A percentile compares a stretch with the other conserved stretches of the same genome.
Conservation (phyloP, 495 filamentous ascomycete genomes). For the Hypoxylon cercidicola region DNA sequence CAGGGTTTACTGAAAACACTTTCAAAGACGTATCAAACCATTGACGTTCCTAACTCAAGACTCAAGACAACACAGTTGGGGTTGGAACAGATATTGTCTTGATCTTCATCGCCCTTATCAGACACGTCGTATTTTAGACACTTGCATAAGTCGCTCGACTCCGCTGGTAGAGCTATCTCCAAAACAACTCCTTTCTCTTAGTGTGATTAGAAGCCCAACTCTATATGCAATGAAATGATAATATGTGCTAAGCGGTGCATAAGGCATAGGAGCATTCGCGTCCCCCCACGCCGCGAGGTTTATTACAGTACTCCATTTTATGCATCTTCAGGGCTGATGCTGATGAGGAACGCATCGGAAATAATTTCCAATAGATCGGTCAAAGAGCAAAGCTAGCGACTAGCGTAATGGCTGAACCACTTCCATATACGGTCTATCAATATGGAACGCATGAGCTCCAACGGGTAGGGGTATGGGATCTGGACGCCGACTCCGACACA, state of each 20-base stretch:
- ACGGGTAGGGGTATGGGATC: slow-evolving; percentile 45
- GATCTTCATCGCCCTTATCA: not conserved
- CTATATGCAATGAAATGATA: slow-evolving; percentile 5
- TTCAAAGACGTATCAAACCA: not conserved
- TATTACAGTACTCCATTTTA: not conserved
- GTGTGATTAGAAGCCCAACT: not conserved
- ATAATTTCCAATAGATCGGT: not conserved
- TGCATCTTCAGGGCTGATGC: not conserved
- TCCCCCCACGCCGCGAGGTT: not conserved
- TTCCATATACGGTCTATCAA: slow-evolving; percentile 37
- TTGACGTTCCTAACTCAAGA: too few relatives aligned
- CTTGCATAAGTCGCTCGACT: slow-evolving; percentile 4
- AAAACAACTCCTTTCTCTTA: not conserved
- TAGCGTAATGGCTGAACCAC: slow-evolving; percentile 39
- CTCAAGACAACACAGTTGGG: not conserved
- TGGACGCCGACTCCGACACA: slow-evolving; percentile 31
- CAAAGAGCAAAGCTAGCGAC: not conserved
- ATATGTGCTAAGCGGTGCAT: slow-evolving; percentile 3
- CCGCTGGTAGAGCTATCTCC: not conserved
- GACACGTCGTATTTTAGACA: not conserved
- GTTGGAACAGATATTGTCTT: not conserved
- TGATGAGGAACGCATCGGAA: not conserved
- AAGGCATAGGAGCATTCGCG: not conserved
- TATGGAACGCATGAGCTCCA: slow-evolving; percentile 45
- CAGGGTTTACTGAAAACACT: not conserved